phyloP scores from a whole-genome alignment of 163 green algal species.

The Volvox carteri region DNA sequence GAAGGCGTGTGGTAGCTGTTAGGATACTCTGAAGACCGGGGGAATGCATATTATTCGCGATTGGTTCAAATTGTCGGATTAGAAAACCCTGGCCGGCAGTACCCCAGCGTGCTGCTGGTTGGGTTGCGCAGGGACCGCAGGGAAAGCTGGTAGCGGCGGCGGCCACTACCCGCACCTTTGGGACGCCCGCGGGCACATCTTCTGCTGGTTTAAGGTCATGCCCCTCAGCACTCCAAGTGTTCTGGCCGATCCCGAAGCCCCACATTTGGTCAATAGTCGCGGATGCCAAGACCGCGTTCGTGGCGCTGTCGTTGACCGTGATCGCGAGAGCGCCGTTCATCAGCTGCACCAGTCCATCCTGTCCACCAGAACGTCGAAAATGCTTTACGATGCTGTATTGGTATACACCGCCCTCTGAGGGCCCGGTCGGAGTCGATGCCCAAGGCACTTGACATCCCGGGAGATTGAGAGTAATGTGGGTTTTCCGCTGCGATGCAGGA shows the following conservation, averaged over 20 bases:
- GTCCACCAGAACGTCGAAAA: constrained; percentile 14
- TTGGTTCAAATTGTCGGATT: too few species aligned
- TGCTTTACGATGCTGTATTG: constrained; percentile 34
- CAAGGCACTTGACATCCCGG: constrained; percentile 22
- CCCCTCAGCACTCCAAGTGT: constrained; percentile 43
- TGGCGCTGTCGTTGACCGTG: constrained; percentile 31
- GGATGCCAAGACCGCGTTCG: constrained; percentile 26
- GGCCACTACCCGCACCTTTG: constrained; percentile 27
- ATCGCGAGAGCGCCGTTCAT: constrained; percentile 33
- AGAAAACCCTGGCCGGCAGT: too few species aligned
- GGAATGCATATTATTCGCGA: too few species aligned
- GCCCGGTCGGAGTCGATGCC: not conserved
- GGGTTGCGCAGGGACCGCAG: too few species aligned
- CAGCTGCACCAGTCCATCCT: constrained; percentile 28
- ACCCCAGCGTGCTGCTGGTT: too few species aligned
- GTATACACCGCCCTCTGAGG: constrained; percentile 32
- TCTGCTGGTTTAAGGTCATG: constrained; percentile 24
- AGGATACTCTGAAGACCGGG: too few species aligned
- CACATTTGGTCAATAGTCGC: constrained; percentile 38
- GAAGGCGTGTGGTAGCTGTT: not conserved
- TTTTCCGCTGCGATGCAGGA: constrained; percentile 13
- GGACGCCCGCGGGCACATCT: constrained; percentile 36
- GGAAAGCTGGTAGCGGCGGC: too few species aligned
- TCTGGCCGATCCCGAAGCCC: constrained; percentile 38
- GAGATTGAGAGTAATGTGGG: constrained; percentile 42